Evolutionary conservation across 1,139 yeast species (phyloP).

Genomic region (Geotrichum fermentans): DNA sequence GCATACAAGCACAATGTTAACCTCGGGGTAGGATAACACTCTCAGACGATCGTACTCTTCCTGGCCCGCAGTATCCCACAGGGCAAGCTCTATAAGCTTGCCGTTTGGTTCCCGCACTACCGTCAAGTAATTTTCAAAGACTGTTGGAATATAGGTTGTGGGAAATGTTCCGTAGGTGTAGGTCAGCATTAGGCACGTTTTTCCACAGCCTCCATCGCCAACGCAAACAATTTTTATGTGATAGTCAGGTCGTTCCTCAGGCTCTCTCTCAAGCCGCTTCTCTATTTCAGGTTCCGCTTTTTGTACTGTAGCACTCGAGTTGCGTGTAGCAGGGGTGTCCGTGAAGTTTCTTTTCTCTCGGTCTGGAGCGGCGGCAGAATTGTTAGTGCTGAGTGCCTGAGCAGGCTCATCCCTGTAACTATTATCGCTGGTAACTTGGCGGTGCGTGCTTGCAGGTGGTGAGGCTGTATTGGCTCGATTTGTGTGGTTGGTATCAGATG

Average conservation of each 20-base stretch:
- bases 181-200: conserved; percentile 78
- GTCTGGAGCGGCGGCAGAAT: neutral
- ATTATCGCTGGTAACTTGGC: neutral
- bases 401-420: neutral
- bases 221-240: conserved; percentile 56
- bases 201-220: conserved; percentile 97
- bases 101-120: conserved; percentile 53
- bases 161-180: conserved; percentile 79
- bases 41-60: conserved; percentile 84
- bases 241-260: conserved; percentile 23
- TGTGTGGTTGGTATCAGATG: conserved; percentile 1
- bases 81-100: conserved; percentile 60
- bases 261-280: neutral
- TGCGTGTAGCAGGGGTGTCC: conserved; percentile 5
- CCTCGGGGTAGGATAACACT: conserved; percentile 80
- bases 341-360: conserved; percentile 4
- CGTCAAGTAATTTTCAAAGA: conserved; percentile 79
- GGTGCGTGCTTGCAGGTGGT: conserved; percentile 5
- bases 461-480: neutral
- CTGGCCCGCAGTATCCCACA: conserved; percentile 96
- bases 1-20: conserved; percentile 67
- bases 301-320: neutral
- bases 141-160: conserved; percentile 71
- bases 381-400: neutral
- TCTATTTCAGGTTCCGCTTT: neutral